Base-by-base conservation (phyloP, 306 rosid genomes). In the Sindora glabra region DNA sequence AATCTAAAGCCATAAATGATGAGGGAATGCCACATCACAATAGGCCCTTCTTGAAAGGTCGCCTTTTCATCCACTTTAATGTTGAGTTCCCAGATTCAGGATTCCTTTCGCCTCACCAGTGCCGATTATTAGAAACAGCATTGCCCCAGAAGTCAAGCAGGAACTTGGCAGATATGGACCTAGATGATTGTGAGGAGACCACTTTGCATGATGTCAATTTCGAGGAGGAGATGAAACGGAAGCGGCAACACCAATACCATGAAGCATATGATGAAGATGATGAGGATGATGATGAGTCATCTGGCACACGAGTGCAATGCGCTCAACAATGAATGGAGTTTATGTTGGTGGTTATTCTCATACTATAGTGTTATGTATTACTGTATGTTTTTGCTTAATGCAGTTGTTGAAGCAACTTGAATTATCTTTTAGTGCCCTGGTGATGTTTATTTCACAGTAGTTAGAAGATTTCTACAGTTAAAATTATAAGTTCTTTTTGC, bases 21-120 rank as follows among this genome's bases (percentile, higher is more conserved):
- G 90, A 86, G 76, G 95, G 95, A 51, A 86, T 86, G 90, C 95
- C 90, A 1, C 83, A 78, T 24, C 72, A 74, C 54, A 48, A 53
- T 3, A 74, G 88, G 79, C 82, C 95, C 6, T 78, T 86, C 75
- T 76, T 86, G 66, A 83, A 53, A 74, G 90, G 90, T 10, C 67
- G 71, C 2, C 88, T 86, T 1, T 86, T 42, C 82, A 77, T 86
- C 33, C 65, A 74, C 33, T 86, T 83, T 21, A 69, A 66, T 48
- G 95, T 83, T 41, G 76, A 65, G 5, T 86, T 86, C 71, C 95
- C 88, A 0, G 82, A 81, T 0, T 65, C 77, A 0, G 87, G 90
- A 40, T 41, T 76, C 61, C 66, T 86, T 27, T 56, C 74, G 5
- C 79, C 77, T 13, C 78, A 77, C 4, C 77, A 86, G 48, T 76